Percentiles rank a stretch among this genome's conserved stretches.
Evolutionary conservation across 176 grass and related monocot genomes (phyloP).

Genomic region (Musa troglodytarum): DNA sequence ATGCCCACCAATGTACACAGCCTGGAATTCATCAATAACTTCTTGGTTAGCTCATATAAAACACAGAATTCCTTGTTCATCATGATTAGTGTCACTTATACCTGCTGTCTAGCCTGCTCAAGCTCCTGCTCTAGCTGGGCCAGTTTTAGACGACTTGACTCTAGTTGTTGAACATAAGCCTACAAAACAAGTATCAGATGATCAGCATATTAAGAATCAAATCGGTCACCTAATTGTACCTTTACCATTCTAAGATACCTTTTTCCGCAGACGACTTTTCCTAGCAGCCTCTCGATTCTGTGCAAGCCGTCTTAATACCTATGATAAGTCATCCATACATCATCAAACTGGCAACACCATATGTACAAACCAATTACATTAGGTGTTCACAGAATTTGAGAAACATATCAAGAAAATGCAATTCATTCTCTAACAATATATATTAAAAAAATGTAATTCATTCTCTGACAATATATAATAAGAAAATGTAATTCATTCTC

Average conservation of each 20-base stretch:
- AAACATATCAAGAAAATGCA: background rate
- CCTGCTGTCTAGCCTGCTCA: slow-evolving; percentile 55
- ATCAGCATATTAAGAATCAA: background rate
- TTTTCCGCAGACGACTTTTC: slow-evolving; percentile 43
- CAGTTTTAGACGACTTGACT: slow-evolving; percentile 82
- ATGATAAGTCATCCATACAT: slow-evolving; percentile 19
- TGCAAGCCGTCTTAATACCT: slow-evolving; percentile 33
- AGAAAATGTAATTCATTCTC: no score
- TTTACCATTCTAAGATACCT: slow-evolving; percentile 27
- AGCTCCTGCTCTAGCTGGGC: slow-evolving; percentile 76
- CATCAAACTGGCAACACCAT: background rate
- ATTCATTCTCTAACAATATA: background rate
- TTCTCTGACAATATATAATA: no score
- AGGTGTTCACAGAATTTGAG: no score
- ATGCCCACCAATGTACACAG: slow-evolving; percentile 27
- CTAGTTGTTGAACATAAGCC: slow-evolving; percentile 92
- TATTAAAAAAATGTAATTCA: no score
- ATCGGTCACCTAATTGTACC: background rate
- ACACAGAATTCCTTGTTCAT: background rate
- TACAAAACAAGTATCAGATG: slow-evolving; percentile 13
- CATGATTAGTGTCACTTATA: slow-evolving; percentile 4
- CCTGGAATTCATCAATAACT: slow-evolving; percentile 24
- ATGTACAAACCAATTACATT: background rate
- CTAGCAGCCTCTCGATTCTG: slow-evolving; percentile 17
- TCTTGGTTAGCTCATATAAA: background rate